phyloP scores from a whole-genome alignment of 1,284 basidiomycete species.

The Cryptococcus hybrid region DNA sequence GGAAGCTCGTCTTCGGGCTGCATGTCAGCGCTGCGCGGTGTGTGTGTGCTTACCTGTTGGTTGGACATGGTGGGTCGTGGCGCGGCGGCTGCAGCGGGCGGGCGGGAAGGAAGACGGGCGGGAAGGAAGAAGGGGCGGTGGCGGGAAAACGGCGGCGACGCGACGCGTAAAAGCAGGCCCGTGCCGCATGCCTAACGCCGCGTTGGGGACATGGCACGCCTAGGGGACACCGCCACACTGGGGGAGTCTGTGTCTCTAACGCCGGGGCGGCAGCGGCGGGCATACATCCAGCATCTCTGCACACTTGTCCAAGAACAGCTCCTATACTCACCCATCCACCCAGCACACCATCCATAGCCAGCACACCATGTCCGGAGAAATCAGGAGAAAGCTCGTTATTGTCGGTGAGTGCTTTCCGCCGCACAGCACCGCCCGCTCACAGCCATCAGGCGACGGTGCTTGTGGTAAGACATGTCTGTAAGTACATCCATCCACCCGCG shows the following conservation, averaged over 20 bases:
- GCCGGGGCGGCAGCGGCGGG: no score
- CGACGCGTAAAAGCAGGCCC: slow-evolving; percentile 3
- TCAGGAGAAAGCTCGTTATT: slow-evolving; percentile 52
- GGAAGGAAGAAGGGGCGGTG: no score
- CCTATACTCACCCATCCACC: not conserved
- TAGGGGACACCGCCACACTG: no score
- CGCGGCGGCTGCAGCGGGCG: no score
- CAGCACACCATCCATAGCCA: not conserved
- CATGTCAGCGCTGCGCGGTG: not conserved
- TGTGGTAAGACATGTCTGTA: slow-evolving; percentile 58
- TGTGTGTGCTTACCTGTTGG: slow-evolving; percentile 16
- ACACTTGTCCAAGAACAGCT: no score
- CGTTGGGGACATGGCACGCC: not conserved
- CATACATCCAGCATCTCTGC: no score
- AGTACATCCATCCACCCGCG: slow-evolving; percentile 12
- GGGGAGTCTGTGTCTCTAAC: no score
- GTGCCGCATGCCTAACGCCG: not conserved
- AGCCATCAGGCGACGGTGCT: slow-evolving; percentile 51
- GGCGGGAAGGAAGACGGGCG: no score
- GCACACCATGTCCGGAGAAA: slow-evolving; percentile 46
- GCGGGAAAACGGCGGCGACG: not conserved
- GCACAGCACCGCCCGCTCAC: not conserved
- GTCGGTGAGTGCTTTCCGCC: slow-evolving; percentile 41
- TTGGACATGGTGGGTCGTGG: slow-evolving; percentile 21
- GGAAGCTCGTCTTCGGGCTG: slow-evolving; percentile 40